These are phyloP conservation scores for Tephrocybe sp. DNA, from an alignment of 768 basidiomycete species.

Conservation along the genomic window DNA sequence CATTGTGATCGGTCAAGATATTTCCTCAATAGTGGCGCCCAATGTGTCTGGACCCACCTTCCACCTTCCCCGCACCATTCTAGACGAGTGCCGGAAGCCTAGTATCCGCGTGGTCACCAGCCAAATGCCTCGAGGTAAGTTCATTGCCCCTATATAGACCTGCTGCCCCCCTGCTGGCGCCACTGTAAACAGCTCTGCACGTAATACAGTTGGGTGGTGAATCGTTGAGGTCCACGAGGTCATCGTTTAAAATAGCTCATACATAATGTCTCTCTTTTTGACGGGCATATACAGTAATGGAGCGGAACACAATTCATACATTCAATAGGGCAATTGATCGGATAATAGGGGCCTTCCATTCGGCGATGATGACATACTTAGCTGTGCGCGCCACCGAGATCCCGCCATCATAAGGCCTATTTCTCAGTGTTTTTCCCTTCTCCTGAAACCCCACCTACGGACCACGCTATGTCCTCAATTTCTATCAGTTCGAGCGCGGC, in stretches of 20 bases:
- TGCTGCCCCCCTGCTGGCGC: no score
- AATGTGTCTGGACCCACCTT: not conserved
- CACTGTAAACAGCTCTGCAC: no score
- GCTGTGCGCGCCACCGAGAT: constrained; percentile 6
- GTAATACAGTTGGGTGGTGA: no score
- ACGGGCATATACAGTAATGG: not conserved
- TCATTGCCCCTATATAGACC: no score
- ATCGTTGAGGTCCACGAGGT: no score
- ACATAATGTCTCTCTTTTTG: not conserved
- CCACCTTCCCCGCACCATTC: not conserved
- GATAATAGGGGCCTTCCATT: not conserved
- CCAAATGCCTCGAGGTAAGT: no score
- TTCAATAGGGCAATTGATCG: constrained; percentile 1
- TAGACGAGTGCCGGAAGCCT: no score
- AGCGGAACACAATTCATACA: not conserved
- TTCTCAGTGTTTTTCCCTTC: not conserved
- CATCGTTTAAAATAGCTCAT: not conserved
- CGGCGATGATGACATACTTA: constrained; percentile 6
- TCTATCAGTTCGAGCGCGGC: not conserved
- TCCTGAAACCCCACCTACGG: not conserved
- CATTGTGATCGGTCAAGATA: not conserved
- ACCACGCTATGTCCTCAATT: not conserved
- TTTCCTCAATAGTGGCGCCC: not conserved
- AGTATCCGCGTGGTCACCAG: no score
- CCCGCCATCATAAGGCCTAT: constrained; percentile 1